Percentiles rank a stretch among this genome's conserved stretches.
Evolutionary conservation across 2,329 filamentous ascomycete genomes (phyloP).

Genomic region (Sporothrix curviconia): DNA sequence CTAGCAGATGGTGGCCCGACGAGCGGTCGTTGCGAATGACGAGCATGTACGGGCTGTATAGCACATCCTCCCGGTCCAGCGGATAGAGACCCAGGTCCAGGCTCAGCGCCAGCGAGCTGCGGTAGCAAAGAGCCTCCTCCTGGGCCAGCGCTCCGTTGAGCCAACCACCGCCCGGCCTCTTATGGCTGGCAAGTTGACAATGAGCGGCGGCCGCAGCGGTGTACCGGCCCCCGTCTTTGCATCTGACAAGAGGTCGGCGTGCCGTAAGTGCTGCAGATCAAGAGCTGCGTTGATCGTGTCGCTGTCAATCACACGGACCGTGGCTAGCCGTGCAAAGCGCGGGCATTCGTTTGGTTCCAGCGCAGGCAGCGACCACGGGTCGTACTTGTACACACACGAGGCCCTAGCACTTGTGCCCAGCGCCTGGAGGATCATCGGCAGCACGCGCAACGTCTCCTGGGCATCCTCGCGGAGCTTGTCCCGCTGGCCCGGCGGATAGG

Average conservation of each 20-base stretch:
- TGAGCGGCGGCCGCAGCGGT: conserved; percentile 16
- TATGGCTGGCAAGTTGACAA: conserved; percentile 60
- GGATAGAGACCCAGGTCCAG: conserved; percentile 31
- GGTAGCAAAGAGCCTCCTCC: conserved; percentile 63
- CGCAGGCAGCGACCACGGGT: conserved; percentile 19
- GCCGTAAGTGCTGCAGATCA: conserved; percentile 15
- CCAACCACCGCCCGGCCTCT: conserved; percentile 58
- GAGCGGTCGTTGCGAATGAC: conserved; percentile 22
- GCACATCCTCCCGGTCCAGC: conserved; percentile 19
- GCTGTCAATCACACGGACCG: conserved; percentile 45
- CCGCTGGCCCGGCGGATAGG: conserved; percentile 9
- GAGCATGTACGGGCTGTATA: conserved; percentile 30
- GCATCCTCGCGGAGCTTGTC: conserved; percentile 35
- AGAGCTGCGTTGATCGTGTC: conserved; percentile 55
- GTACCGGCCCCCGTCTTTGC: background rate
- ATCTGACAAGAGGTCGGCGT: background rate
- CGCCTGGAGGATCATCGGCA: conserved; percentile 41
- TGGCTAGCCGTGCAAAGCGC: conserved; percentile 25
- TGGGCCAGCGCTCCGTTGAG: conserved; percentile 55
- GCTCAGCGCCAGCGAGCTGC: conserved; percentile 48
- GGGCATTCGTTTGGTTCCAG: conserved; percentile 40
- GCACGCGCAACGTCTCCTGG: conserved; percentile 39
- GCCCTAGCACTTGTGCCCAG: conserved; percentile 34
- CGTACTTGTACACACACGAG: conserved; percentile 32
- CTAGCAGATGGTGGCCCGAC: conserved; percentile 20